A percentile compares a stretch with the other conserved stretches of the same genome.
Conservation (phyloP, 1,284 basidiomycete genomes). For the Hortiboletus rubellus region DNA sequence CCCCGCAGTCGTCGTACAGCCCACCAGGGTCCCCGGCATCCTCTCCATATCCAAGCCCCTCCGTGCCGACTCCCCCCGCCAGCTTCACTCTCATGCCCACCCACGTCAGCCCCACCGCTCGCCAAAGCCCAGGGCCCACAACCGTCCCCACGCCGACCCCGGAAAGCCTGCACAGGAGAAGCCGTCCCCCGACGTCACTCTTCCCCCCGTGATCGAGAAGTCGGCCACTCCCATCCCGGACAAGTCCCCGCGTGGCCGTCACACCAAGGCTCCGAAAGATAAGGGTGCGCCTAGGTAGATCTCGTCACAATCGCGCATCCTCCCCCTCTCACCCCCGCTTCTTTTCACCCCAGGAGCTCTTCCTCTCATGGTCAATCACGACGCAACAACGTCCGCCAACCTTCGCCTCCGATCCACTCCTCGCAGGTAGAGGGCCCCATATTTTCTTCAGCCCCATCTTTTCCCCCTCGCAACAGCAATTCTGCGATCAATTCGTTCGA, state of each 20-base stretch:
- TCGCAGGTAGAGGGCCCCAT: slow-evolving; percentile 60
- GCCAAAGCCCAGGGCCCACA: slow-evolving; percentile 36
- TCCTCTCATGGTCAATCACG: slow-evolving; percentile 49
- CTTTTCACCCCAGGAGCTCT: slow-evolving; percentile 41
- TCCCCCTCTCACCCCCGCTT: slow-evolving; percentile 10
- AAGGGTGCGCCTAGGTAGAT: slow-evolving; percentile 33
- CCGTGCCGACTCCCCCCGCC: slow-evolving; percentile 36
- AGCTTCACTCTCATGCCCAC: slow-evolving; percentile 32
- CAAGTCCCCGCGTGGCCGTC: slow-evolving; percentile 31
- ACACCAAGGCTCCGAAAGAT: slow-evolving; percentile 33
- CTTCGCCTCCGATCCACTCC: slow-evolving; percentile 56
- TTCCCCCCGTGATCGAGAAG: slow-evolving; percentile 23
- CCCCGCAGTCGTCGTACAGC: slow-evolving; percentile 61
- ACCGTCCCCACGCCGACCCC: slow-evolving; percentile 19
- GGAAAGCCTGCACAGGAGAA: slow-evolving; percentile 19
- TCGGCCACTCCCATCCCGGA: slow-evolving; percentile 25
- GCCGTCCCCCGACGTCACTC: slow-evolving; percentile 10
- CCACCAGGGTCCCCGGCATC: slow-evolving; percentile 69
- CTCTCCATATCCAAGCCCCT: slow-evolving; percentile 65
- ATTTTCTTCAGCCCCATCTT: slow-evolving; percentile 35
- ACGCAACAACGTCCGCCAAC: slow-evolving; percentile 53
- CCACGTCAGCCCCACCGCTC: slow-evolving; percentile 39
- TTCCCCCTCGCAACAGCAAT: slow-evolving; percentile 30
- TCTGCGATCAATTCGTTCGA: slow-evolving; percentile 50
- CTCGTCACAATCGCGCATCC: not conserved